These are phyloP conservation scores for Mortierella sp. DNA, from an alignment of 371 early-diverging fungal genomes.

Conservation along the genomic window DNA sequence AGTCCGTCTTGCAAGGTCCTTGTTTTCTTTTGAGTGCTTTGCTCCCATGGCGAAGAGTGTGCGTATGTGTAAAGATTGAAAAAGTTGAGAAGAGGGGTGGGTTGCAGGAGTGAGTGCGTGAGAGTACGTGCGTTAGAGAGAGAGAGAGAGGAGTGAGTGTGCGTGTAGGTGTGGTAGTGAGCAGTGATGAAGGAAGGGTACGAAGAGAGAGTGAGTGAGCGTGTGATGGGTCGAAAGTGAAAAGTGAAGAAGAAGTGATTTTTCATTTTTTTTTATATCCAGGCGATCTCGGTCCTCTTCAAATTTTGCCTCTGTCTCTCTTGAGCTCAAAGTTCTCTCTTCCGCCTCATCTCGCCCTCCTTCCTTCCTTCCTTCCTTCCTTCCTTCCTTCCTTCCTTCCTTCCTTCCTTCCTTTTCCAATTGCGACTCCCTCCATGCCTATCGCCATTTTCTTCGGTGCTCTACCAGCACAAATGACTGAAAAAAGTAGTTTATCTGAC, in stretches of 20 bases:
- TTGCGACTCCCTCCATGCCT: background rate
- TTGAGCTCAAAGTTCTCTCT: background rate
- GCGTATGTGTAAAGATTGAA: background rate
- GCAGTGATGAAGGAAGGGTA: background rate
- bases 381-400: background rate
- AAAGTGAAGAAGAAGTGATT: background rate
- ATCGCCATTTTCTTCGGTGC: too few relatives aligned
- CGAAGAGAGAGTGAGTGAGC: background rate
- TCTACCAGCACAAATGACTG: too few relatives aligned
- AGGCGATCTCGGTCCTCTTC: too few relatives aligned
- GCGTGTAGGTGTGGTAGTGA: background rate
- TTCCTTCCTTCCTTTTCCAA: background rate
- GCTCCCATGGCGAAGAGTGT: constrained; percentile 63
- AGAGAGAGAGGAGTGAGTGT: background rate
- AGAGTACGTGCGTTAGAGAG: background rate
- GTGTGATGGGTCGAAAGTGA: background rate
- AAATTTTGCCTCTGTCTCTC: too few relatives aligned
- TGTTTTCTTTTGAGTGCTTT: constrained; percentile 70
- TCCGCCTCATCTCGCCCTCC: background rate
- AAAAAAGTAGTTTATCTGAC: too few relatives aligned
- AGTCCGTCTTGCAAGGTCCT: constrained; percentile 65
- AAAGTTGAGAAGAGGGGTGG: background rate
- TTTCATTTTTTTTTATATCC: too few relatives aligned
- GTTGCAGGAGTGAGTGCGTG: too few relatives aligned
- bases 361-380: background rate